Base-by-base conservation (phyloP, 257 asterid species). In the Voacanga thouarsii region DNA sequence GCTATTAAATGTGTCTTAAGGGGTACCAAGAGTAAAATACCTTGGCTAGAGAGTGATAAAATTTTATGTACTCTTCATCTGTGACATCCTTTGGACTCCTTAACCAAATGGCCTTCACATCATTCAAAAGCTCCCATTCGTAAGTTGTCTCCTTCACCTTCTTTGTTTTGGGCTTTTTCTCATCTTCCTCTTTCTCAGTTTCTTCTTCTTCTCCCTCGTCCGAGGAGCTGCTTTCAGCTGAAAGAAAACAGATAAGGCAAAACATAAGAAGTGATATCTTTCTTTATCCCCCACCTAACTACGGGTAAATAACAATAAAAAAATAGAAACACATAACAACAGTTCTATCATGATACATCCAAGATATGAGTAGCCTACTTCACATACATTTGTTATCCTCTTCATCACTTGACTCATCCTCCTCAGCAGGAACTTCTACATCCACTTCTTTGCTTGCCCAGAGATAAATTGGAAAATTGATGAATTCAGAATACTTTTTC, bases 111-210 rank as follows among this genome's bases (percentile, higher is more conserved):
- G 98, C 98, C 85, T 92, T 94, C 82, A 94, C 83, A 61, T 94
- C 96, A 82, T 94, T 94, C 89, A 92, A 74, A 86, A 92, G 96
- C 85, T 94, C 98, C 98, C 98, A 94, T 79, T 94, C 98, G 79
- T 83, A 75, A 15, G 89, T 87, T 75, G 94, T 92, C 83, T 88
- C 95, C 88, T 89, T 92, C 73, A 89, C 83, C 33, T 80, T 92
- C 88, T 92, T 94, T 21, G 92, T 89, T 87, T 90, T 92, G 69
- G 96, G 92, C 80, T 94, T 92, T 60, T 92, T 84, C 85, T 89
- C 97, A 18, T 89, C 91, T 59, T 89, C 96, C 0, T 86, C 96
- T 86, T 92, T 86, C 79, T 89, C 97, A 2, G 88, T 75, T 53
- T 90, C 95, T 73, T 87, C 97, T 60, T 91, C 98, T 57, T 90